Evolutionary conservation across 2,329 filamentous ascomycete genomes (phyloP).

Genomic region (Chrysoporthe cubensis): DNA sequence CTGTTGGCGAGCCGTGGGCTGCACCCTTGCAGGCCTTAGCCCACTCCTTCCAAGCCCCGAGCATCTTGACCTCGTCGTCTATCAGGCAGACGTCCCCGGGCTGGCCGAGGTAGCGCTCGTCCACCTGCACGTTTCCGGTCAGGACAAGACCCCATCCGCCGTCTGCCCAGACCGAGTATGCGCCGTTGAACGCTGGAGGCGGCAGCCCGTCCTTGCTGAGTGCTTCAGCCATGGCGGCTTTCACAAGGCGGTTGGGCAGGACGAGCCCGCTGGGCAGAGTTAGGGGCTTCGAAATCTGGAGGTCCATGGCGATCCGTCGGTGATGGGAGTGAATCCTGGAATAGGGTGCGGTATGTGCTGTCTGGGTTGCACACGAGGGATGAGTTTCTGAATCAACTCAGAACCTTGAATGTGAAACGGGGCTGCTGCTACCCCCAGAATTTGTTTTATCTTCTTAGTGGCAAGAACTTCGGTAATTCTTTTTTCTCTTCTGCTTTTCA

Average conservation of each 20-base stretch:
- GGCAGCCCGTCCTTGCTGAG: constrained; percentile 49
- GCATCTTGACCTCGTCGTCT: constrained; percentile 36
- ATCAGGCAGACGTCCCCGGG: constrained; percentile 40
- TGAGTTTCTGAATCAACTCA: too few relatives aligned
- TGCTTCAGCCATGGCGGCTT: constrained; percentile 55
- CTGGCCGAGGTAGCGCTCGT: constrained; percentile 42
- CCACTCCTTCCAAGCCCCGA: constrained; percentile 45
- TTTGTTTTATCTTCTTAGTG: too few relatives aligned
- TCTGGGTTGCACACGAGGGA: background rate
- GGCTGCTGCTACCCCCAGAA: too few relatives aligned
- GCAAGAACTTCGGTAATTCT: too few relatives aligned
- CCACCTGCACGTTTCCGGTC: constrained; percentile 54
- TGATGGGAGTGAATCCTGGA: background rate
- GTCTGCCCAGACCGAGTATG: constrained; percentile 58
- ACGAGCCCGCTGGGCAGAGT: constrained; percentile 59
- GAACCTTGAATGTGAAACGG: too few relatives aligned
- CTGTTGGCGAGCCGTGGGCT: constrained; percentile 51
- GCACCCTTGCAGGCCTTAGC: constrained; percentile 55
- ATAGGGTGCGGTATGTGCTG: background rate
- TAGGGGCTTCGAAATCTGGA: constrained; percentile 44
- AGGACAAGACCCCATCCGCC: constrained; percentile 58
- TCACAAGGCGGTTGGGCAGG: constrained; percentile 57
- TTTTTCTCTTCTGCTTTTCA: too few relatives aligned
- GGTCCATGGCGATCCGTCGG: constrained; percentile 17
- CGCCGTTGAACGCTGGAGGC: constrained; percentile 41